Evolutionary conservation across 495 filamentous ascomycete species (phyloP).

Genomic region (Pyrenula aspistea): DNA sequence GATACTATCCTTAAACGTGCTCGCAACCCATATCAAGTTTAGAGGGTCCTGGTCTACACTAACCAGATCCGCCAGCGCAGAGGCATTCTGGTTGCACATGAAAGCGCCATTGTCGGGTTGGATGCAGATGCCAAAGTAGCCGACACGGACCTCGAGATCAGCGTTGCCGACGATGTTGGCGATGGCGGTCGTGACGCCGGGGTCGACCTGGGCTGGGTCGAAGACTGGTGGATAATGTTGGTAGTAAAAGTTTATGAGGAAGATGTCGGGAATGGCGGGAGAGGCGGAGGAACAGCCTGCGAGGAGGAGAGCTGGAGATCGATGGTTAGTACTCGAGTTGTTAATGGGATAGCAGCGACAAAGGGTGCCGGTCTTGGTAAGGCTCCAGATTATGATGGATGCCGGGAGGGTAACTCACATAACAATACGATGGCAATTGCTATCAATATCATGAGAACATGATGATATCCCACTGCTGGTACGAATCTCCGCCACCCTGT

Average conservation of each 20-base stretch:
- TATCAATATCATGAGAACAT: constrained; percentile 96
- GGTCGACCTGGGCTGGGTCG: constrained; percentile 68
- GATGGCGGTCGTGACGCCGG: constrained; percentile 58
- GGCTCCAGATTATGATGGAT: no score
- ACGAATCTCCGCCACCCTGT: constrained; percentile 52
- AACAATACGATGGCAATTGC: constrained; percentile 87
- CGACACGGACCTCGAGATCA: constrained; percentile 55
- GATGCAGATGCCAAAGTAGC: constrained; percentile 61
- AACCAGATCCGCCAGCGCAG: constrained; percentile 48
- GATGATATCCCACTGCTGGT: constrained; percentile 95
- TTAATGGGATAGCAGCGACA: constrained; percentile 8
- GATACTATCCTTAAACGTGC: constrained; percentile 60
- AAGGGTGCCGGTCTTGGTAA: not conserved
- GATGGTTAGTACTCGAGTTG: constrained; percentile 9
- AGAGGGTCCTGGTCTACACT: constrained; percentile 56
- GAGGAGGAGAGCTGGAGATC: constrained; percentile 43
- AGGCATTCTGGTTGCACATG: constrained; percentile 58
- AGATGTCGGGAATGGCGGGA: constrained; percentile 54
- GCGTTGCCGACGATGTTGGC: constrained; percentile 53
- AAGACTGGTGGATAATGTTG: constrained; percentile 48
- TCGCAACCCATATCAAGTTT: constrained; percentile 60
- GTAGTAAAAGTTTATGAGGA: constrained; percentile 62
- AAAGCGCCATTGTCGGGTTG: constrained; percentile 49
- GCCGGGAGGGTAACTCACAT: constrained; percentile 74
- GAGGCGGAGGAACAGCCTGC: constrained; percentile 61